These are phyloP conservation scores for Rosa lucieae DNA, from an alignment of 306 rosid species.

Conservation along the genomic window DNA sequence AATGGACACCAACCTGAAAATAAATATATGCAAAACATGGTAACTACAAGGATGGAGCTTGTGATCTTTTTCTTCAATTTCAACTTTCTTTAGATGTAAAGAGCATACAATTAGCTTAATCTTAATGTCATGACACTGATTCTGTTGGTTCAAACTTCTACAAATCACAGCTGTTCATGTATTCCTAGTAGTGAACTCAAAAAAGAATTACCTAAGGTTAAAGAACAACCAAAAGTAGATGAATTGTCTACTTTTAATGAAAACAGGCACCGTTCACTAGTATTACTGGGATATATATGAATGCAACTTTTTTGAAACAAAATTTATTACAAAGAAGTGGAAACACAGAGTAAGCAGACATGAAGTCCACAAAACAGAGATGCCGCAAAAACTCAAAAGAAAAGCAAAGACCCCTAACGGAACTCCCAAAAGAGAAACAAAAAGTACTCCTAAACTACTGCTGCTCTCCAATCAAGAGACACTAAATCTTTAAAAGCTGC, in stretches of 20 bases:
- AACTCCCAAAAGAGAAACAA: too few relatives aligned
- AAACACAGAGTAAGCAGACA: not conserved
- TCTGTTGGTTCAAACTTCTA: not conserved
- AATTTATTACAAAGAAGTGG: not conserved
- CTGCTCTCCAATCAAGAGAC: too few relatives aligned
- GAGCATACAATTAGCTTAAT: not conserved
- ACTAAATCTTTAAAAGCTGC: too few relatives aligned
- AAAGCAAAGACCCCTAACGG: too few relatives aligned
- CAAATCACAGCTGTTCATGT: not conserved
- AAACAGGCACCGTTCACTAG: not conserved
- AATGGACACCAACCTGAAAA: conserved; percentile 82
- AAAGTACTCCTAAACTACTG: too few relatives aligned
- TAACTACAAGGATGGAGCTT: not conserved
- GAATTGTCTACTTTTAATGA: not conserved
- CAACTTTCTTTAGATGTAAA: not conserved
- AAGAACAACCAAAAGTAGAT: not conserved
- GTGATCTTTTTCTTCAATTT: not conserved
- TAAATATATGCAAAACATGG: conserved; percentile 15
- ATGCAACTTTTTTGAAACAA: not conserved
- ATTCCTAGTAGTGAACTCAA: not conserved
- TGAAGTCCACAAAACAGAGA: not conserved
- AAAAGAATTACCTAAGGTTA: not conserved
- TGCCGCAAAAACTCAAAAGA: too few relatives aligned
- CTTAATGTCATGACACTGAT: not conserved
- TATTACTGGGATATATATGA: not conserved